Base-by-base conservation (phyloP, 495 filamentous ascomycete genomes). In the Gamarada debralockiae region DNA sequence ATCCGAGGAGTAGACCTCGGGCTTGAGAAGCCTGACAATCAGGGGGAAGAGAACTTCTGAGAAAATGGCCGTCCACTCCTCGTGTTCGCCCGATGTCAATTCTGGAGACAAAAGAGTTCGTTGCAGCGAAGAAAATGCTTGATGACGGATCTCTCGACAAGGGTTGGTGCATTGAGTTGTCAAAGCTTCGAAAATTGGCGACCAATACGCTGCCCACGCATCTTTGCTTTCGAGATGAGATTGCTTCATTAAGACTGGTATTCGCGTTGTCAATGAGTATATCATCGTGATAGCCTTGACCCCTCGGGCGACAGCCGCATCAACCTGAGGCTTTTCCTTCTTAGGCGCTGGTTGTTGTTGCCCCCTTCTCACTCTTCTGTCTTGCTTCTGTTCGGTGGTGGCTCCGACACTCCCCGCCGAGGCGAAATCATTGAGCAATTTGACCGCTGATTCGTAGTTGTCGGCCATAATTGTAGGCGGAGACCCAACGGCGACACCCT, bases 161-260 rank as follows among this genome's bases (percentile, higher is more conserved):
- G 95, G 92, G 62, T 97, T 99, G 55, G 87, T 85, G 70, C 90
- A 96, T 70, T 98, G 93, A 8, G 80, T 80, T 8, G 88, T 93
- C 24, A 97, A 72, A 12, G 89, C 85, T 54, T 86, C 81, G 71
- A 98, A 92, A 27, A 97, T 92, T 20, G 92, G 95, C 14, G 91
- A 85, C 93, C 93, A 99, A 66, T 99, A 99, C 13, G 95, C 89
- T 25, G 89, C 88, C 93, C 93, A 99, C 31, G 93, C 93, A 76
- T 97, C 88, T 55, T 75, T 85, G 53, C 81, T 82, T 61, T 97
- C 95, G 0, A 97, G 81, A 57, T 97, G 95, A 20, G 91, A 96
- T 63, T 95, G 89, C 61, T 86, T 79, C 71, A 97, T 97, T 12
- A 97, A 76, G 41, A 80, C 75, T 2, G 93, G 90, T 6, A 93